Conservation (phyloP, 495 filamentous ascomycete species). For the Pseudotulostoma volvatum region DNA sequence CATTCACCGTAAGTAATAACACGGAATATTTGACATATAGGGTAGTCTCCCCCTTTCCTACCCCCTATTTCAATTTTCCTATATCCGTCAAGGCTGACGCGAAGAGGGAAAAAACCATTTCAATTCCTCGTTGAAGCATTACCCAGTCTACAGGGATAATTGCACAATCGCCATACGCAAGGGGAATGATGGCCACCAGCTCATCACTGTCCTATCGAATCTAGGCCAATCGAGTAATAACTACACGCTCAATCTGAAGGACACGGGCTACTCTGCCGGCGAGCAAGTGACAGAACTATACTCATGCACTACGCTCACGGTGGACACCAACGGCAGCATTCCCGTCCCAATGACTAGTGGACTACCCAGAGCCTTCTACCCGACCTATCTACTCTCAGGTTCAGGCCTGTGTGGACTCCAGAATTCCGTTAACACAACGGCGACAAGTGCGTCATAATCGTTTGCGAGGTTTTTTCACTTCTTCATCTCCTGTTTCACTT, state of each 20-base stretch:
- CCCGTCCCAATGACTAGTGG: slow-evolving; percentile 16
- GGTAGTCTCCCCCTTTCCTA: slow-evolving; percentile 9
- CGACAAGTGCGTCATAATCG: too few species aligned
- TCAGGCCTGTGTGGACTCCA: slow-evolving; percentile 10
- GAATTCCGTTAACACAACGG: too few species aligned
- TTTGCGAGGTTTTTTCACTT: too few species aligned
- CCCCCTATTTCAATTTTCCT: too few species aligned
- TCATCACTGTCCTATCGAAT: slow-evolving; percentile 43
- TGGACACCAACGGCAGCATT: slow-evolving; percentile 14
- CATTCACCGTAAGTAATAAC: slow-evolving; percentile 33
- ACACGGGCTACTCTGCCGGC: slow-evolving; percentile 16
- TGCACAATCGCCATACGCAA: slow-evolving; percentile 45
- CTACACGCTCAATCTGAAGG: slow-evolving; percentile 29
- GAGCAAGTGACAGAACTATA: slow-evolving; percentile 10
- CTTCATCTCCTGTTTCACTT: too few species aligned
- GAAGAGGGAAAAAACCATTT: neutral
- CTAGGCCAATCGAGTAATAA: slow-evolving; percentile 27
- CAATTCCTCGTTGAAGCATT: too few species aligned
- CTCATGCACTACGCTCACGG: slow-evolving; percentile 13
- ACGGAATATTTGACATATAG: slow-evolving; percentile 31
- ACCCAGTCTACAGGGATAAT: slow-evolving; percentile 34
- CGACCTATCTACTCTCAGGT: slow-evolving; percentile 7
- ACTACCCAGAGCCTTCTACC: slow-evolving; percentile 11
- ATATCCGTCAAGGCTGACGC: too few species aligned
- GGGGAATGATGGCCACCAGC: slow-evolving; percentile 31